phyloP scores from a whole-genome alignment of 495 filamentous ascomycete genomes.

The Glonium stellatum region DNA sequence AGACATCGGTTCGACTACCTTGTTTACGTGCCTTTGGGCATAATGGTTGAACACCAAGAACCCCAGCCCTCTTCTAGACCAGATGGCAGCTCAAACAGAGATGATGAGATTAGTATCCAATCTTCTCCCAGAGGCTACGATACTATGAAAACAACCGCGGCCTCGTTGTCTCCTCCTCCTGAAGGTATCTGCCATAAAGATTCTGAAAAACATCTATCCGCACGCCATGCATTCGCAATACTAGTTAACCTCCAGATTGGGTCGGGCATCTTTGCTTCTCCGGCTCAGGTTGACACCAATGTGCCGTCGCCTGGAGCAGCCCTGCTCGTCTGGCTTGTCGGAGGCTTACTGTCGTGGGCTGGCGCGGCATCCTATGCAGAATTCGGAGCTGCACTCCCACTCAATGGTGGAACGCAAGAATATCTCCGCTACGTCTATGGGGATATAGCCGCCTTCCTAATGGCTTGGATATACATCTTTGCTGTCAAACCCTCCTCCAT shows the following conservation, averaged over 20 bases:
- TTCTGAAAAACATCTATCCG: neutral
- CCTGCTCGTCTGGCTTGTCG: conserved; percentile 38
- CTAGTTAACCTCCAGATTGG: conserved; percentile 40
- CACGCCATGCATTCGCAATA: neutral
- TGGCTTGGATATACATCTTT: conserved; percentile 37
- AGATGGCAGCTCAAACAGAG: too few species aligned
- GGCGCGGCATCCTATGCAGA: conserved; percentile 43
- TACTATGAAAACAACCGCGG: neutral
- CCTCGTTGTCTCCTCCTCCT: neutral
- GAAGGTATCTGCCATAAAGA: neutral
- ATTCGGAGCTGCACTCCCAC: conserved; percentile 39
- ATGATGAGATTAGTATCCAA: neutral
- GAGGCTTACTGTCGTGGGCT: conserved; percentile 41
- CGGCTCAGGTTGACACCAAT: conserved; percentile 36
- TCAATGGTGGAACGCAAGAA: conserved; percentile 43
- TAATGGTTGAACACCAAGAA: too few species aligned
- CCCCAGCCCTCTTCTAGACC: too few species aligned
- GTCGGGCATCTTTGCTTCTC: conserved; percentile 41
- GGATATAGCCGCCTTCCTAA: conserved; percentile 35
- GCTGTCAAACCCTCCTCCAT: conserved; percentile 29
- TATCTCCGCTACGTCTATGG: conserved; percentile 38
- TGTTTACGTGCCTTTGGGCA: too few species aligned
- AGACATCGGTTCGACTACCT: too few species aligned
- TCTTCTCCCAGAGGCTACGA: neutral
- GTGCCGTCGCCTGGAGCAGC: conserved; percentile 33